Evolutionary conservation across 1,284 basidiomycete genomes (phyloP), one percentile per base, ranked within the genome.

Genomic region (Heterobasidion annosum): DNA sequence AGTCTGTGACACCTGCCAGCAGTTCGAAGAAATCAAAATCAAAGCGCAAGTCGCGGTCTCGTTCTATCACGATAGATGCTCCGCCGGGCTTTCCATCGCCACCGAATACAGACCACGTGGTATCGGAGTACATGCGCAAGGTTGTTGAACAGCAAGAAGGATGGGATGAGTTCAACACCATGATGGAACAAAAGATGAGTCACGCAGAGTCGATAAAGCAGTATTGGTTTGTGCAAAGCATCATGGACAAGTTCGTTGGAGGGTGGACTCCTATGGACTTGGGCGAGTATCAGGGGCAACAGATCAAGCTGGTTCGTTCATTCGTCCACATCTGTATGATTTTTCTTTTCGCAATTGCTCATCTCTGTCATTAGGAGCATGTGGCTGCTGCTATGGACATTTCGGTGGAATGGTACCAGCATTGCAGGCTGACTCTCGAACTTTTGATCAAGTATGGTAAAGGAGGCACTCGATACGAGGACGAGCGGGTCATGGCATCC

Each of bases 371-470:
- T 55, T 60, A 86, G 83, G 64, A 61, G 34, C 82, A 88, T 54
- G 73, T 88, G 25, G 67, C 77, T 61, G 66, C 65, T 40, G 81
- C 80, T 9, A 69, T 88, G 52, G 69, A 71, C 16, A 63, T 83
- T 19, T 70, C 76, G 55, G 46, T 60, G 25, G 62, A 66, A 37
- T 81, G 76, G 71, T 72, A 71, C 2, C 64, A 70, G 13, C 73
- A 75, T 25, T 79, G 79, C 62, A 66, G 69, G 15, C 81, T 82
- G 59, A 79, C 76, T 7, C 64, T 82, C 49, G 55, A 57, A 8
- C 73, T 87, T 35, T 65, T 82, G 47, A 62, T 63, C 18, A 64
- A 78, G 54, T 88, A 88, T 60, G 86, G 85, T 2, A 72, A 74
- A 35, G 66, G 73, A 9, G 83, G 83, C 7, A 65, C 65, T 33